phyloP scores from a whole-genome alignment of 2,329 filamentous ascomycete species.

The Xylariaceae sp. region DNA sequence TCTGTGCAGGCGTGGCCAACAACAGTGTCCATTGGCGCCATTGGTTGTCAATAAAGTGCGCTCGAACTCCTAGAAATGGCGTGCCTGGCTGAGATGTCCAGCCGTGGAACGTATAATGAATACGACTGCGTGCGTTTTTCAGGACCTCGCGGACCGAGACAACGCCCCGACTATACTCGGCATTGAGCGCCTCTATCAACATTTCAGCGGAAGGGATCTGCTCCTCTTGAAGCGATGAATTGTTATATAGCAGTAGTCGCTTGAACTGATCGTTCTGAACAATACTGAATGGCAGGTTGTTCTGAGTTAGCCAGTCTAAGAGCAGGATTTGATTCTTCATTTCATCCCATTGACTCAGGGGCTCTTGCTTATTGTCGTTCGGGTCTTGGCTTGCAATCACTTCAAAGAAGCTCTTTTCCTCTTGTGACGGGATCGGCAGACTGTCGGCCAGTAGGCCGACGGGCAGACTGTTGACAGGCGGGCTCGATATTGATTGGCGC shows the following conservation, averaged over 20 bases:
- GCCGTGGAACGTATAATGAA: background rate
- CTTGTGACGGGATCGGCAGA: background rate
- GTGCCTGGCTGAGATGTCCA: background rate
- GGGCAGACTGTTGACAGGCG: background rate
- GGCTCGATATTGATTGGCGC: background rate
- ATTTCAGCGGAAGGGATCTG: background rate
- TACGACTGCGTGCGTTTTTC: background rate
- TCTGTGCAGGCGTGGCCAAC: background rate
- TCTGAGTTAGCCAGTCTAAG: background rate
- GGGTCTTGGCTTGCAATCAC: background rate
- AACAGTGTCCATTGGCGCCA: background rate
- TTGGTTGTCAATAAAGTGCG: background rate
- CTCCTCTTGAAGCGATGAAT: background rate
- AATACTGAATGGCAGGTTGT: background rate
- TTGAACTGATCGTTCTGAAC: background rate
- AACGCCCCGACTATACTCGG: background rate
- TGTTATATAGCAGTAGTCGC: background rate
- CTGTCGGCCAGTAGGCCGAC: too few relatives aligned
- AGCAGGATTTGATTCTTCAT: background rate
- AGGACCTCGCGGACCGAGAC: background rate
- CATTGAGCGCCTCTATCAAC: background rate
- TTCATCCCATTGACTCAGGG: background rate
- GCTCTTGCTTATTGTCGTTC: background rate
- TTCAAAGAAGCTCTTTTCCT: background rate
- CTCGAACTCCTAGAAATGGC: background rate